Evolutionary conservation across 2,329 filamentous ascomycete species (phyloP).

Genomic region (Cytospora piceicola): DNA sequence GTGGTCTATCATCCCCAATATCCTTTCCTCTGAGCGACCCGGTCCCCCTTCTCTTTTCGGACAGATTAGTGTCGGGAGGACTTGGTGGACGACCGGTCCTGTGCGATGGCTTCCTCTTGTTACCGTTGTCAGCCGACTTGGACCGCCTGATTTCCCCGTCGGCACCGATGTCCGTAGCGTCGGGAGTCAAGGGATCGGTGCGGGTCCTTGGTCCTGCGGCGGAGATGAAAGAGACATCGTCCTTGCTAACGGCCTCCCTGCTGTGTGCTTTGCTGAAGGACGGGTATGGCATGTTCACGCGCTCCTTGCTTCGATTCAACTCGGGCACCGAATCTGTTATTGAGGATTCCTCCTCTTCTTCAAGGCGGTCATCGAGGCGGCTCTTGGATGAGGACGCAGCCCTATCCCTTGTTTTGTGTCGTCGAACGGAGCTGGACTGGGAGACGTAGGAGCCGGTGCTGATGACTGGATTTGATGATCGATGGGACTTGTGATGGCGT

Average conservation of each 20-base stretch:
- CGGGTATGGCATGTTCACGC: conserved; percentile 71
- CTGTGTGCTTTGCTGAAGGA: conserved; percentile 88
- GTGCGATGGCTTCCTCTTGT: conserved; percentile 40
- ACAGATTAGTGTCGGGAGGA: conserved; percentile 66
- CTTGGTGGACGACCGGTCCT: conserved; percentile 61
- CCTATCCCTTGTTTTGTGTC: conserved; percentile 33
- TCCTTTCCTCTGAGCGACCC: conserved; percentile 38
- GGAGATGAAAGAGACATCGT: conserved; percentile 48
- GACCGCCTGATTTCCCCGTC: conserved; percentile 51
- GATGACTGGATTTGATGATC: conserved; percentile 46
- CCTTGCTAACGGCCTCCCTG: conserved; percentile 77
- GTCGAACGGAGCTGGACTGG: conserved; percentile 41
- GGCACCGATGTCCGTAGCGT: conserved; percentile 70
- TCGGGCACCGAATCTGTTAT: conserved; percentile 57
- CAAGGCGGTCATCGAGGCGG: conserved; percentile 30
- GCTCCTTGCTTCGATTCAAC: conserved; percentile 48
- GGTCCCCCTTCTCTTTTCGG: conserved; percentile 47
- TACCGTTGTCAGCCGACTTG: conserved; percentile 51
- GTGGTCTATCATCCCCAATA: conserved; percentile 40
- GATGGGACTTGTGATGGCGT: conserved; percentile 48
- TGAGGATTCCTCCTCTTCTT: conserved; percentile 36
- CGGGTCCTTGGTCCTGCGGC: conserved; percentile 43
- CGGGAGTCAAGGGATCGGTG: conserved; percentile 68
- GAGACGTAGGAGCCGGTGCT: conserved; percentile 44
- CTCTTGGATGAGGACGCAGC: conserved; percentile 28